Conservation (phyloP, 2,329 filamentous ascomycete species). For the Fusarium sp. region DNA sequence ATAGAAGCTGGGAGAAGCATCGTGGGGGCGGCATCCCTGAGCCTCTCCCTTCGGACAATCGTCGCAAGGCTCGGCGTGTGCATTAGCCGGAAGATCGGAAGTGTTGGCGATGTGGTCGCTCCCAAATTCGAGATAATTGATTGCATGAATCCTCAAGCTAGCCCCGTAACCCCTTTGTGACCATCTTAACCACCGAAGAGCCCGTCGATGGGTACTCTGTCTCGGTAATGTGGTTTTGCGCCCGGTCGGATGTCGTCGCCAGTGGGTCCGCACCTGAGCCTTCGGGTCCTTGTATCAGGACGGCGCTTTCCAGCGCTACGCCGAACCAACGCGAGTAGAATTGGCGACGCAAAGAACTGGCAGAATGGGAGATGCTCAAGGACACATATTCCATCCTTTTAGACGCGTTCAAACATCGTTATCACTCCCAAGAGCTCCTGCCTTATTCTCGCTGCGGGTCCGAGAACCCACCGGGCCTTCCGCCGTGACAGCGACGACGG, state of each 20-base stretch:
- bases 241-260: slow-evolving; percentile 48
- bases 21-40: slow-evolving; percentile 8
- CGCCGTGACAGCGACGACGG: slow-evolving; percentile 28
- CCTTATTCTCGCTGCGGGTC: slow-evolving; percentile 35
- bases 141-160: background rate
- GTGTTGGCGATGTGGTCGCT: background rate
- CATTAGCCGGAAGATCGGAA: background rate
- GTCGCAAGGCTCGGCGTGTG: slow-evolving; percentile 2
- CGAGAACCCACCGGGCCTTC: slow-evolving; percentile 42
- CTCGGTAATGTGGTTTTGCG: slow-evolving; percentile 41
- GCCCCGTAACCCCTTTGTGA: slow-evolving; percentile 18
- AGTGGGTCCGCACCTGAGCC: slow-evolving; percentile 45
- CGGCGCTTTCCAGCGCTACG: slow-evolving; percentile 30
- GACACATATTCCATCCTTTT: background rate
- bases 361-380: background rate
- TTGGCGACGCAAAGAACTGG: background rate
- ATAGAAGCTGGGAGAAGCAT: slow-evolving; percentile 11
- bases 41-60: slow-evolving; percentile 5
- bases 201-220: slow-evolving; percentile 18
- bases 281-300: slow-evolving; percentile 39
- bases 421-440: background rate
- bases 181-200: slow-evolving; percentile 18
- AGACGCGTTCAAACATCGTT: background rate
- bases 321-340: slow-evolving; percentile 22
- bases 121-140: background rate